These are phyloP conservation scores for Candida loeiensis DNA, from an alignment of 805 yeast species.

Conservation along the genomic window DNA sequence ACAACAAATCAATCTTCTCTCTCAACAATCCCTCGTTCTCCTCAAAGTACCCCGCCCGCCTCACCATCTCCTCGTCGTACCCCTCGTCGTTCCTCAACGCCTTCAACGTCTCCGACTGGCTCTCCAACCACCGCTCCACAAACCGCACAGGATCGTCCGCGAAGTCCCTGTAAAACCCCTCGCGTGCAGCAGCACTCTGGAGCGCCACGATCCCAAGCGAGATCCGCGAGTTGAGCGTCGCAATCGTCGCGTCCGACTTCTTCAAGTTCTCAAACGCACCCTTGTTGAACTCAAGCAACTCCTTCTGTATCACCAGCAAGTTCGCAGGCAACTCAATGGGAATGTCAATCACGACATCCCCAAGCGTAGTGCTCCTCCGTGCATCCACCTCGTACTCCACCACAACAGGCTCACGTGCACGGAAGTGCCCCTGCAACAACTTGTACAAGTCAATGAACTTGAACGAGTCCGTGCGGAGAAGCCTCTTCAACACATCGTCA, in stretches of 20 bases:
- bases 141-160: constrained; percentile 75
- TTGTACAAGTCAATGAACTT: constrained; percentile 72
- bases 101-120: constrained; percentile 81
- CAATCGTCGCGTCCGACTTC: constrained; percentile 42
- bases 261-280: constrained; percentile 41
- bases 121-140: constrained; percentile 67
- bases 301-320: constrained; percentile 35
- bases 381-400: constrained; percentile 75
- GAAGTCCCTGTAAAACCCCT: constrained; percentile 72
- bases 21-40: constrained; percentile 64
- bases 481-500: constrained; percentile 45
- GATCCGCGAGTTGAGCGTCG: constrained; percentile 40
- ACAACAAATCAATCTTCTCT: constrained; percentile 73
- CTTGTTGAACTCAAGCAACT: constrained; percentile 34
- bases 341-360: constrained; percentile 77
- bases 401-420: constrained; percentile 79
- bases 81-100: constrained; percentile 88
- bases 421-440: constrained; percentile 59
- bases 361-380: constrained; percentile 71
- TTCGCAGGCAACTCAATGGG: constrained; percentile 41
- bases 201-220: constrained; percentile 50
- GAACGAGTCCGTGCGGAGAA: constrained; percentile 51
- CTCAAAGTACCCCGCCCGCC: constrained; percentile 75
- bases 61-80: constrained; percentile 80
- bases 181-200: constrained; percentile 58